Evolutionary conservation across 2,329 filamentous ascomycete species (phyloP), one percentile per base, ranked within the genome.

Genomic region (Elsinoe necatrix): DNA sequence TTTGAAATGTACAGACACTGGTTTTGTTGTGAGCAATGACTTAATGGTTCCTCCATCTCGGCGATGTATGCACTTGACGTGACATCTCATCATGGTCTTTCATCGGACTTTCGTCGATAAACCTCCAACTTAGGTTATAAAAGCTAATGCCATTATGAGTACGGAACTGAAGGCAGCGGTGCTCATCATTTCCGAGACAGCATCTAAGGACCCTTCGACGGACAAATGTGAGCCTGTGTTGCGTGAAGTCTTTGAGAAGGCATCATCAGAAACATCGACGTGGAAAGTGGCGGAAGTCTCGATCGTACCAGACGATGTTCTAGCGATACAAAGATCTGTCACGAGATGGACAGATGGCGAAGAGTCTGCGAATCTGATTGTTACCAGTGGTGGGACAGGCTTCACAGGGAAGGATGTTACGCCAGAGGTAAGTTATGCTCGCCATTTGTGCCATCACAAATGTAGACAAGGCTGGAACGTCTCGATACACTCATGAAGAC

Each of bases 301-400:
- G 64, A 95, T 97, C 60, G 88, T 97, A 2, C 74, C 87, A 12
- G 93, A 98, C 69, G 81, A 83, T 67, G 76, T 84, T 4, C 69
- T 81, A 3, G 78, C 85, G 18, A 96, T 98, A 57, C 89, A 95
- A 66, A 77, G 77, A 14, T 78, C 83, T 52, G 79, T 98, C 52
- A 81, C 76, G 59, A 67, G 75, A 9, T 96, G 89, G 88, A 77
- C 87, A 0, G 90, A 95, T 69, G 77, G 78, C 47, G 70, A 68
- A 9, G 70, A 79, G 4, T 77, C 78, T 48, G 69, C 85, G 51
- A 92, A 95, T 70, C 72, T 97, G 58, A 81, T 98, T 59, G 71
- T 96, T 47, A 92, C 90, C 0, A 95, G 89, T 5, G 93, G 93
- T 20, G 93, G 93, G 1, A 98, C 93, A 1, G 93, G 93, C 0